Percentiles rank a stretch among this genome's conserved stretches.
These are phyloP conservation scores for Termitomyces eurrhizus DNA, from an alignment of 768 basidiomycete genomes.

Conservation along the genomic window DNA sequence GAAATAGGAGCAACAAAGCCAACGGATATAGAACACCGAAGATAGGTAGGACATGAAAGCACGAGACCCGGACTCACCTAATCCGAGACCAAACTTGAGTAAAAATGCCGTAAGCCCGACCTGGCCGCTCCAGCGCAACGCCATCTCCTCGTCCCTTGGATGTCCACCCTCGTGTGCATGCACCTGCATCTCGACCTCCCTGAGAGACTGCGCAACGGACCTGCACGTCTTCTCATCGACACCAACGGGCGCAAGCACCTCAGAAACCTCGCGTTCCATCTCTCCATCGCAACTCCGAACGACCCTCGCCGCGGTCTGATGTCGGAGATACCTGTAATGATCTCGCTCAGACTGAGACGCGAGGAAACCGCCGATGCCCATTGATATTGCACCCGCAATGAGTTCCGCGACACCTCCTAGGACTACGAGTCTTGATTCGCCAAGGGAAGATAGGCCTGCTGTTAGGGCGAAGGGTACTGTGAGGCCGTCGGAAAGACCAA, in stretches of 20 bases:
- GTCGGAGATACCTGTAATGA: conserved; percentile 80
- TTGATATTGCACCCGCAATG: conserved; percentile 93
- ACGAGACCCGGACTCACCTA: conserved; percentile 50
- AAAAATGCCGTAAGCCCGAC: conserved; percentile 92
- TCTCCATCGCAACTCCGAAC: conserved; percentile 86
- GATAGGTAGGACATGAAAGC: background rate
- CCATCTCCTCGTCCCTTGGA: conserved; percentile 52
- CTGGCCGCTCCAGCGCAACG: conserved; percentile 66
- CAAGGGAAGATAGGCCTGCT: conserved; percentile 85
- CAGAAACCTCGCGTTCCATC: conserved; percentile 93
- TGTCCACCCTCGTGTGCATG: conserved; percentile 6
- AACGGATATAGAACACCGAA: background rate
- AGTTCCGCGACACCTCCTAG: conserved; percentile 94
- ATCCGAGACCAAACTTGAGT: conserved; percentile 92
- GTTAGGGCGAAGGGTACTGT: conserved; percentile 92
- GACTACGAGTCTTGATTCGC: conserved; percentile 87
- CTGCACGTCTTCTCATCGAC: conserved; percentile 80
- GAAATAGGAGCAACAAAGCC: background rate
- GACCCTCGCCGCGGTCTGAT: conserved; percentile 79
- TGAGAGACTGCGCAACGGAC: conserved; percentile 58
- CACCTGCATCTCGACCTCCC: conserved; percentile 56
- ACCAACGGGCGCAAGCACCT: conserved; percentile 84
- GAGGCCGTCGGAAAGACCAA: conserved; percentile 86
- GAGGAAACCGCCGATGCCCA: conserved; percentile 98
- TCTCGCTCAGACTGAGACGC: conserved; percentile 97